phyloP scores from a whole-genome alignment of 139 green algal species.

The Chlorella sp. region DNA sequence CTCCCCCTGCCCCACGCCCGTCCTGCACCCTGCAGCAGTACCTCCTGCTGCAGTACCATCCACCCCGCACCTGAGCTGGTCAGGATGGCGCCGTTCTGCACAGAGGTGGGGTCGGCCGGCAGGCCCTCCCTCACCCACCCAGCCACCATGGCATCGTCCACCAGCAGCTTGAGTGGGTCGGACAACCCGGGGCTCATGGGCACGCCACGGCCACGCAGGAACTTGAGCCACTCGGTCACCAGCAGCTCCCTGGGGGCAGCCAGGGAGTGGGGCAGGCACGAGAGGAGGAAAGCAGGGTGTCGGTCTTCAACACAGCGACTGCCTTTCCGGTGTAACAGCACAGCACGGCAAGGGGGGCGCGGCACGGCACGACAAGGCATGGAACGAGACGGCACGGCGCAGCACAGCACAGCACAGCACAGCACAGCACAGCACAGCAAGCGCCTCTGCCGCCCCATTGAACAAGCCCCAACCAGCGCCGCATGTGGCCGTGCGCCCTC shows the following conservation, averaged over 20 bases:
- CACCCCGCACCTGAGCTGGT: constrained; percentile 46
- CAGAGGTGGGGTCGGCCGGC: constrained; percentile 79
- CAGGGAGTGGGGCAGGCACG: not conserved
- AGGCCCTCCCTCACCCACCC: constrained; percentile 88
- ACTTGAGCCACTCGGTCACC: constrained; percentile 26
- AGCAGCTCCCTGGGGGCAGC: constrained; percentile 17
- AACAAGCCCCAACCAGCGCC: not conserved
- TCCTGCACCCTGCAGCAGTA: not conserved
- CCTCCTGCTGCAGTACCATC: not conserved
- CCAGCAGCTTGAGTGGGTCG: constrained; percentile 58
- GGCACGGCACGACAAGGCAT: not conserved
- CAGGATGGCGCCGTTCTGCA: constrained; percentile 94
- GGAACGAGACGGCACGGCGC: not conserved
- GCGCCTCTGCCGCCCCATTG: too few species aligned
- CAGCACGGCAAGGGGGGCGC: not conserved
- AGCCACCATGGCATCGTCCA: constrained; percentile 64
- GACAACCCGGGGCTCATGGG: constrained; percentile 67
- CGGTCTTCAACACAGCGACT: too few species aligned
- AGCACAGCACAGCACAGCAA: too few species aligned
- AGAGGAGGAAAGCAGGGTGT: not conserved
- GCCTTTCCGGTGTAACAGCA: not conserved
- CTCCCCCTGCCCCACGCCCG: not conserved
- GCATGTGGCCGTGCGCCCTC: not conserved
- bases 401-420: not conserved
- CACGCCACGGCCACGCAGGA: not conserved